A percentile compares a stretch with the other conserved stretches of the same genome.
phyloP scores from a whole-genome alignment of 768 basidiomycete species.

The Tricholoma sp. region DNA sequence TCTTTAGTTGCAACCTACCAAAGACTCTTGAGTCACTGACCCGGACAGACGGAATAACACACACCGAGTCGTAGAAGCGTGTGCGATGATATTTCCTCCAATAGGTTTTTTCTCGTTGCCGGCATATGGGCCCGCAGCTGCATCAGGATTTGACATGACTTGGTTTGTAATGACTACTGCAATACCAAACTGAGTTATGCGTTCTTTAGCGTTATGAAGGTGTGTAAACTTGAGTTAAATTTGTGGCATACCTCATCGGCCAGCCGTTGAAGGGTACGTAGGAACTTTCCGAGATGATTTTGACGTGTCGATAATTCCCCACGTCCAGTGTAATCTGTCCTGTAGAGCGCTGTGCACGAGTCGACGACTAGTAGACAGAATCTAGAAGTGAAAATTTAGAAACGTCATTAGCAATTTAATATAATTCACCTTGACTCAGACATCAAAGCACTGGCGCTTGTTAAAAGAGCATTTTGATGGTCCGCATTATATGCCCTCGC shows the following conservation, averaged over 20 bases:
- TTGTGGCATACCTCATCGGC: constrained; percentile 79
- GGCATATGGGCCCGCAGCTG: constrained; percentile 81
- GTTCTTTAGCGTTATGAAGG: constrained; percentile 11
- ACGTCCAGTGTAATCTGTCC: constrained; percentile 93
- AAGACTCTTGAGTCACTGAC: constrained; percentile 30
- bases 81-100: constrained; percentile 98
- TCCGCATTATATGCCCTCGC: constrained; percentile 98
- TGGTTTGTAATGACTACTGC: constrained; percentile 98
- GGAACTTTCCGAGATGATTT: constrained; percentile 92
- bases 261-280: constrained; percentile 86
- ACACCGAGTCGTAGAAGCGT: constrained; percentile 95
- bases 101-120: constrained; percentile 97
- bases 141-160: constrained; percentile 99
- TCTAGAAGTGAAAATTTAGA: constrained; percentile 35
- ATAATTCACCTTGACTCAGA: constrained; percentile 86
- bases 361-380: constrained; percentile 97
- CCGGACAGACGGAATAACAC: neutral
- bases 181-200: constrained; percentile 74
- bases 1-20: constrained; percentile 70
- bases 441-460: constrained; percentile 97
- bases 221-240: neutral
- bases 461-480: constrained; percentile 87
- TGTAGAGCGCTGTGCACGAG: constrained; percentile 92
- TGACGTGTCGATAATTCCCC: constrained; percentile 95
- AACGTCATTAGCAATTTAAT: neutral